Conservation (phyloP, 208 protist genomes). For the Leishmania tropica region DNA sequence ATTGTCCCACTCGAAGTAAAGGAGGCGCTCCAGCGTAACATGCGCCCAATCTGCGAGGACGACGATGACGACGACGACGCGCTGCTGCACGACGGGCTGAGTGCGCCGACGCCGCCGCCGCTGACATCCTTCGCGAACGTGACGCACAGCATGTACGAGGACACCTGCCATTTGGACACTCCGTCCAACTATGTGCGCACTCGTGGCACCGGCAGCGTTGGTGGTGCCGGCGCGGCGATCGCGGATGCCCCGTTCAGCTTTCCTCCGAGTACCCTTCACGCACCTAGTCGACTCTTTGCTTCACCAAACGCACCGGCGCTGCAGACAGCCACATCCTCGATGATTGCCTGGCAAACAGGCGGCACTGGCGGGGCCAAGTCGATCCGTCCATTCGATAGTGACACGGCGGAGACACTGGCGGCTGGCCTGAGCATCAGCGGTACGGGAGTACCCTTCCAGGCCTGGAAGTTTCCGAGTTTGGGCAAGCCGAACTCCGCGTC, state of each 20-base stretch:
- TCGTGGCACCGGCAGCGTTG: not conserved
- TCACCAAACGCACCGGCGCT: not conserved
- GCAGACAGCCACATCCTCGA: not conserved
- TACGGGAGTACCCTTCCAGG: constrained; percentile 30
- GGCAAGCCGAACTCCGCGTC: constrained; percentile 17
- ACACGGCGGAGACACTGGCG: not conserved
- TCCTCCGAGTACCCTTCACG: not conserved
- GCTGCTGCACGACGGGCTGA: constrained; percentile 19
- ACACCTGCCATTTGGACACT: not conserved
- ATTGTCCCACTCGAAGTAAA: constrained; percentile 39
- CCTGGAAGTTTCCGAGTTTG: constrained; percentile 46
- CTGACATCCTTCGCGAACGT: not conserved
- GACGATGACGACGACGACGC: constrained; percentile 28
- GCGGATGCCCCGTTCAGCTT: not conserved
- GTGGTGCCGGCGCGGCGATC: not conserved
- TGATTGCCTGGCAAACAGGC: not conserved
- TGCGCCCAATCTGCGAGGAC: constrained; percentile 33
- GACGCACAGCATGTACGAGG: not conserved
- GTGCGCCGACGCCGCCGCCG: not conserved
- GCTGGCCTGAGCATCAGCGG: not conserved
- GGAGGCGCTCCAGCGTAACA: constrained; percentile 35
- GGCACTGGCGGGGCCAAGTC: not conserved
- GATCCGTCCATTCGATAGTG: not conserved
- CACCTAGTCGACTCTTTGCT: not conserved
- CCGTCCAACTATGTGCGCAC: not conserved